These are phyloP conservation scores for Bromus sterilis DNA, from an alignment of 176 grass and related monocot genomes.

Conservation along the genomic window DNA sequence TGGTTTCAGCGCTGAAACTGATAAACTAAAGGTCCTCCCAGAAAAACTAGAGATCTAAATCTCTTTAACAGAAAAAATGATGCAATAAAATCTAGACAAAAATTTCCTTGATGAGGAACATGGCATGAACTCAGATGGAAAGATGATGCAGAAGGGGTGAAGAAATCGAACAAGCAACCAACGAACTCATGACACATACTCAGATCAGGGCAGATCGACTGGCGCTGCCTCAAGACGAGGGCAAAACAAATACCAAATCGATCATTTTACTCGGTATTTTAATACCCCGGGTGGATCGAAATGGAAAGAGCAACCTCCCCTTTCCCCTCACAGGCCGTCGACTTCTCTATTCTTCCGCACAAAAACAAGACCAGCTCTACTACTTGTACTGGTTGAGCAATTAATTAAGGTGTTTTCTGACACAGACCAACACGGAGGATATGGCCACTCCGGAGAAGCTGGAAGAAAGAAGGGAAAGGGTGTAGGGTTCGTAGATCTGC, in stretches of 20 bases:
- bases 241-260: slow-evolving; percentile 12
- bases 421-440: slow-evolving; percentile 18
- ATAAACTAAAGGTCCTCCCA: not conserved
- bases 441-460: slow-evolving; percentile 28
- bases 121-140: not conserved
- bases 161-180: not conserved
- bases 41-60: slow-evolving; percentile 7
- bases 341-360: slow-evolving; percentile 1
- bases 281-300: slow-evolving; percentile 25
- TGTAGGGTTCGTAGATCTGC: slow-evolving; percentile 42
- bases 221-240: not conserved
- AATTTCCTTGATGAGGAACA: not conserved
- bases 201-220: slow-evolving; percentile 4
- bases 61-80: not conserved
- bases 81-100: not conserved
- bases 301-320: slow-evolving; percentile 36
- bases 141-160: not conserved
- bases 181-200: not conserved
- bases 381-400: not conserved
- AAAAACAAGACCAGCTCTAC: not conserved
- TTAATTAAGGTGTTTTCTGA: slow-evolving; percentile 22
- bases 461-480: slow-evolving; percentile 40
- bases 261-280: not conserved
- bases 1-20: not conserved
- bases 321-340: slow-evolving; percentile 6